Conservation (phyloP, 768 basidiomycete species). For the Leccinum aurantiacum region DNA sequence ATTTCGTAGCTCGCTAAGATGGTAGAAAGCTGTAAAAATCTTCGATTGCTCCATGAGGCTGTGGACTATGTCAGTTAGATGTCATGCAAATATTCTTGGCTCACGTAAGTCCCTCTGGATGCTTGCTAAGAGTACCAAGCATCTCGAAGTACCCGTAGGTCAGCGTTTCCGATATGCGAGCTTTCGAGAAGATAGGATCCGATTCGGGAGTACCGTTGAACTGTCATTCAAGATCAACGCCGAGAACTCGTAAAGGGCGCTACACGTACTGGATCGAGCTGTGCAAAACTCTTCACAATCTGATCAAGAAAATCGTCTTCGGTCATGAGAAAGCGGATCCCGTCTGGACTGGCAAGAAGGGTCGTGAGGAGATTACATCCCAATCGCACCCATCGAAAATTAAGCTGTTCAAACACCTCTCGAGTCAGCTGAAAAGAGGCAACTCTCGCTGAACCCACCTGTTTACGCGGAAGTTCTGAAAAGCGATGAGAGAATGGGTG, state of each 20-base stretch:
- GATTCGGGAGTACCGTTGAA: constrained; percentile 71
- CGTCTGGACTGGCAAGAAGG: constrained; percentile 79
- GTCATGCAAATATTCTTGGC: constrained; percentile 26
- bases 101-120: constrained; percentile 86
- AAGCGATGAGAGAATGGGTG: constrained; percentile 89
- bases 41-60: constrained; percentile 90
- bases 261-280: constrained; percentile 81
- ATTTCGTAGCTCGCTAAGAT: constrained; percentile 85
- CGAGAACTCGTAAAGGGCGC: background rate
- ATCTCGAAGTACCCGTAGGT: constrained; percentile 95
- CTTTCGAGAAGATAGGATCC: constrained; percentile 83
- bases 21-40: constrained; percentile 95
- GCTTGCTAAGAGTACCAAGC: constrained; percentile 87
- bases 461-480: constrained; percentile 72
- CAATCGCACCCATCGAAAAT: constrained; percentile 81
- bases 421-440: constrained; percentile 4
- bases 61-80: constrained; percentile 3
- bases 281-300: constrained; percentile 82
- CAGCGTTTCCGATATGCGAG: constrained; percentile 76
- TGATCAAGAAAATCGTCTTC: constrained; percentile 88
- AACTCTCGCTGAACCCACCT: constrained; percentile 38
- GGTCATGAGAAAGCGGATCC: constrained; percentile 70
- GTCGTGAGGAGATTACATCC: constrained; percentile 83
- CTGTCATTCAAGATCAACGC: constrained; percentile 35
- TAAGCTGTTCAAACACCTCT: constrained; percentile 47